Percentiles rank a stretch among this genome's conserved stretches.
Evolutionary conservation across 495 filamentous ascomycete genomes (phyloP).

Genomic region (Penicillium waksmanii): DNA sequence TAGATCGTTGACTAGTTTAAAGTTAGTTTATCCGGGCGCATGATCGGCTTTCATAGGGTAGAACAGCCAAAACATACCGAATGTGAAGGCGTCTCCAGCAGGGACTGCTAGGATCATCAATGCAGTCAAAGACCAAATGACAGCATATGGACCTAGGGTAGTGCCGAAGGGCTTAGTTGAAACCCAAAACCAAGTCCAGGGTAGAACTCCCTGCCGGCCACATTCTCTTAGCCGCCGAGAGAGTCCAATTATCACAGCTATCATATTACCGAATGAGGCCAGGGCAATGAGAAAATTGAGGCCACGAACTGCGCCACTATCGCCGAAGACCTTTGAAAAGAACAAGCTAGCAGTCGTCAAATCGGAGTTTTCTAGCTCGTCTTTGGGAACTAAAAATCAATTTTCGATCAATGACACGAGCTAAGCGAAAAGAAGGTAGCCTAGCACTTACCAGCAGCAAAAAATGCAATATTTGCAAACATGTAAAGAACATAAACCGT

Average conservation of each 20-base stretch:
- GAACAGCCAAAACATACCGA: conserved; percentile 30
- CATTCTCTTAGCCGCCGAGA: conserved; percentile 55
- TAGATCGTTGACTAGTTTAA: background rate
- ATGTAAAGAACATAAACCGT: conserved; percentile 54
- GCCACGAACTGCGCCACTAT: conserved; percentile 42
- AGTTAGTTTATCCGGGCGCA: background rate
- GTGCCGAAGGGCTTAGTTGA: conserved; percentile 60
- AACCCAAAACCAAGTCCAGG: conserved; percentile 56
- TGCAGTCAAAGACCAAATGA: conserved; percentile 54
- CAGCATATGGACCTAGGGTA: conserved; percentile 45
- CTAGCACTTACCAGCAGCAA: conserved; percentile 51
- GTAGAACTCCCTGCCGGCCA: conserved; percentile 56
- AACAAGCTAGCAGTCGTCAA: conserved; percentile 28
- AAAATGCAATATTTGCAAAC: conserved; percentile 57
- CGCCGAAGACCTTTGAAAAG: conserved; percentile 55
- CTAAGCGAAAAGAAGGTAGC: background rate
- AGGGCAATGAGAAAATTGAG: conserved; percentile 57
- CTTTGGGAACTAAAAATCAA: background rate
- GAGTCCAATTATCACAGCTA: conserved; percentile 54
- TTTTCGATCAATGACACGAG: too few species aligned
- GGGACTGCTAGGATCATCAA: conserved; percentile 61
- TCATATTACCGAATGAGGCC: conserved; percentile 58
- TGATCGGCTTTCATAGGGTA: conserved; percentile 18
- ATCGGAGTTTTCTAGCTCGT: background rate
- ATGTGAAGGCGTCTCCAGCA: conserved; percentile 62